Evolutionary conservation across 306 rosid species (phyloP).

Genomic region (Prunus padus): DNA sequence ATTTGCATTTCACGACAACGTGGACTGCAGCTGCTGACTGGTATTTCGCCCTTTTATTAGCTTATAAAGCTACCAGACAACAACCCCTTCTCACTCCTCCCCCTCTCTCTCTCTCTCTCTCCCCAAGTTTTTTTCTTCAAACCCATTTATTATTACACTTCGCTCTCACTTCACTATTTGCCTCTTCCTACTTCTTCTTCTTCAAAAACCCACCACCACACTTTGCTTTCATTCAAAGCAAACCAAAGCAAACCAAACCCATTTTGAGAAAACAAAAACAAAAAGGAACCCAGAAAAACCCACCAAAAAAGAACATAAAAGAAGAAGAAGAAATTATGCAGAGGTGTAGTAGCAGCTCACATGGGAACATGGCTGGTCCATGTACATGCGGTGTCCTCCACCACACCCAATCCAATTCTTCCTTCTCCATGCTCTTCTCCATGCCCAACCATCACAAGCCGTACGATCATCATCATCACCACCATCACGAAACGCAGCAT

Average conservation of each 20-base stretch:
- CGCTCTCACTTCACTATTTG: constrained; percentile 18
- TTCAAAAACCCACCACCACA: not conserved
- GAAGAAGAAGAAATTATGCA: constrained; percentile 43
- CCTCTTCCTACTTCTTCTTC: not conserved
- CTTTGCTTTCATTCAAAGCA: not conserved
- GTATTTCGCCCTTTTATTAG: constrained; percentile 60
- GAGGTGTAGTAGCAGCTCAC: constrained; percentile 50
- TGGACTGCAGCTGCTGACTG: constrained; percentile 86
- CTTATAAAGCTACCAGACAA: constrained; percentile 60
- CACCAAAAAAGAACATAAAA: not conserved
- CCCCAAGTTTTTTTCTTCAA: constrained; percentile 20
- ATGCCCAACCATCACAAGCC: constrained; percentile 45
- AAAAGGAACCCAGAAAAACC: not conserved
- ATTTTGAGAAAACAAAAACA: not conserved
- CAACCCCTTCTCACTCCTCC: constrained; percentile 14
- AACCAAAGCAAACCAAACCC: not conserved
- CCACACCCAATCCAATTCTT: constrained; percentile 56
- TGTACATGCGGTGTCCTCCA: constrained; percentile 53
- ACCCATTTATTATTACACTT: constrained; percentile 40
- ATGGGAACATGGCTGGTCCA: constrained; percentile 57
- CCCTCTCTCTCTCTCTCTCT: constrained; percentile 12
- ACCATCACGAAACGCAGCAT: constrained; percentile 1
- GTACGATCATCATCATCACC: constrained; percentile 25
- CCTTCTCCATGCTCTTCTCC: constrained; percentile 67
- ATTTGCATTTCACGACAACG: constrained; percentile 69